Conservation (phyloP, 768 basidiomycete genomes). For the Filobasidium floriforme region DNA sequence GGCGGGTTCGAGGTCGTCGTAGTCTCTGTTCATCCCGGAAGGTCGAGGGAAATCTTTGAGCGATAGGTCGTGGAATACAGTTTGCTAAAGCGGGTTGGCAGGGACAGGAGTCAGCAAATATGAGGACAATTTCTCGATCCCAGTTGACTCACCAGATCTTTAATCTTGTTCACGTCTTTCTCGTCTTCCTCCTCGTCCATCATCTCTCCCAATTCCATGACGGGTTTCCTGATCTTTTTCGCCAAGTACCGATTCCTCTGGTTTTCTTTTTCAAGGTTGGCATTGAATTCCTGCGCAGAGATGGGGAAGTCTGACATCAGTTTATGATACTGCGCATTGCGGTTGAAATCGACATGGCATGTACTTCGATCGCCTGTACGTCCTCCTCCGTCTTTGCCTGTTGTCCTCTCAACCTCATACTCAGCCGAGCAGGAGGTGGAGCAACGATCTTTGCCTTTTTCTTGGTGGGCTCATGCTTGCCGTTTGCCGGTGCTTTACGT, state of each 20-base stretch:
- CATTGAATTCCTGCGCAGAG: background rate
- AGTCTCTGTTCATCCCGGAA: background rate
- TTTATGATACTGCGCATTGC: background rate
- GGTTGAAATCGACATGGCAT: background rate
- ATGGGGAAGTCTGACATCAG: background rate
- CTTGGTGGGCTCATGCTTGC: background rate
- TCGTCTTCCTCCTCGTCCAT: constrained; percentile 13
- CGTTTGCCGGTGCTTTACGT: background rate
- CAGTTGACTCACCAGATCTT: constrained; percentile 10
- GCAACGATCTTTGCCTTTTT: background rate
- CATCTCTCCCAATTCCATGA: constrained; percentile 12
- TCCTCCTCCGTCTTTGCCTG: constrained; percentile 7
- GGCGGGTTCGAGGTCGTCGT: constrained; percentile 27
- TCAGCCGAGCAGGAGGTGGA: background rate
- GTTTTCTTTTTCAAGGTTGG: background rate
- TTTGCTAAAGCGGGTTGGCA: background rate
- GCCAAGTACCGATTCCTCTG: background rate
- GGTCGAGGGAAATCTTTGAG: constrained; percentile 21
- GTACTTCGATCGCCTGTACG: background rate
- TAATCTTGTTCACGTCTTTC: constrained; percentile 3
- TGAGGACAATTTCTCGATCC: constrained; percentile 12
- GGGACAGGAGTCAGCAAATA: background rate
- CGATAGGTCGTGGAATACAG: constrained; percentile 3
- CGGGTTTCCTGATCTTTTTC: constrained; percentile 10
- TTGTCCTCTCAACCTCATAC: constrained; percentile 7